A percentile compares a stretch with the other conserved stretches of the same genome.
These are phyloP conservation scores for Flaveria trinervia DNA, from an alignment of 129 eudicot species.

Conservation along the genomic window DNA sequence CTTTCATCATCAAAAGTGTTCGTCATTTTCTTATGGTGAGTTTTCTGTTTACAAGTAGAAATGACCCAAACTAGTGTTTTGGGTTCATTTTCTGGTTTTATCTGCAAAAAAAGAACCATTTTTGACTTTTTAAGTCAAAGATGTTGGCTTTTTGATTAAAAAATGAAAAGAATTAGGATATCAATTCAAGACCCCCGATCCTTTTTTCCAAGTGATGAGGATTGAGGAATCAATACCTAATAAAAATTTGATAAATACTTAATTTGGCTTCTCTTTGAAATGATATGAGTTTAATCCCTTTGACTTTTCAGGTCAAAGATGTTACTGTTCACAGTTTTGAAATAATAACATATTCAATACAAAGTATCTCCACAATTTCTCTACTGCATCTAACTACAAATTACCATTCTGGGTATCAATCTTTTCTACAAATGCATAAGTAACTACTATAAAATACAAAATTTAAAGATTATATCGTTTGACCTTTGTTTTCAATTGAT, in stretches of 20 bases:
- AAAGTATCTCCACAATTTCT: background rate
- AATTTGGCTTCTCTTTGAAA: too few species aligned
- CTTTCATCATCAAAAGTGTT: too few species aligned
- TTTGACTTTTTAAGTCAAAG: background rate
- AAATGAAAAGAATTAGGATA: background rate
- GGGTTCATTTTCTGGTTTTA: too few species aligned
- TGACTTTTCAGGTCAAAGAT: slow-evolving; percentile 13
- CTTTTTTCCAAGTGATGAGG: background rate
- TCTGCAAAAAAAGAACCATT: background rate
- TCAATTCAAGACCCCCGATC: background rate
- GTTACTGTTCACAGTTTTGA: background rate
- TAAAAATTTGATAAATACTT: background rate
- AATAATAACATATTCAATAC: background rate
- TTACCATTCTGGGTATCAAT: background rate
- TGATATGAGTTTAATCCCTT: too few species aligned
- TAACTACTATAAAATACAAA: background rate
- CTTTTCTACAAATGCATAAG: background rate
- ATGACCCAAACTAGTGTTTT: too few species aligned
- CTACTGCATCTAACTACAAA: background rate
- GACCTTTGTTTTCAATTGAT: slow-evolving; percentile 18
- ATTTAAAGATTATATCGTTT: background rate
- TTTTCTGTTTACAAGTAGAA: too few species aligned
- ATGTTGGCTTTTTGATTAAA: background rate
- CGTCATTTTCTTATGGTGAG: too few species aligned
- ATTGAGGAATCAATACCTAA: background rate